Conservation (phyloP, 2,329 filamentous ascomycete species). For the Lasiodiplodia citricola region DNA sequence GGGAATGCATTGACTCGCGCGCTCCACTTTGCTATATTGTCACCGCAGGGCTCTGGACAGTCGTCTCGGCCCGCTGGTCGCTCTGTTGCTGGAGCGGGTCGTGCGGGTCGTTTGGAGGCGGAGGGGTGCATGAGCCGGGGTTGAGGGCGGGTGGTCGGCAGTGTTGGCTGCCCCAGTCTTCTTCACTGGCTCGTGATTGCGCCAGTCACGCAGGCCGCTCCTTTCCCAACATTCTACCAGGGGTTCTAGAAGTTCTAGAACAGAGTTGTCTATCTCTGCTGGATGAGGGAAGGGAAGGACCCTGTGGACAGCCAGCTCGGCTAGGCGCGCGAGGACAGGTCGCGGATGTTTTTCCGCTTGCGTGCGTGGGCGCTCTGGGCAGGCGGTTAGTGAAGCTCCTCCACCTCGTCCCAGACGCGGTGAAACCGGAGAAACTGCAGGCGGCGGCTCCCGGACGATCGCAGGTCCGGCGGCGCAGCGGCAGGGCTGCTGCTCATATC, state of each 20-base stretch:
- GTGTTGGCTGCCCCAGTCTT: not conserved
- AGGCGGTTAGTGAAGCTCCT: not conserved
- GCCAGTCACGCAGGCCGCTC: not conserved
- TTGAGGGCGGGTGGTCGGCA: not conserved
- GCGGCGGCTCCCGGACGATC: slow-evolving; percentile 15
- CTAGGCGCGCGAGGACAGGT: slow-evolving; percentile 1
- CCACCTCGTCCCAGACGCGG: not conserved
- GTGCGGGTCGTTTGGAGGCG: slow-evolving; percentile 11
- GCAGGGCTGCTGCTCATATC: no score
- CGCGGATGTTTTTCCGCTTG: slow-evolving; percentile 3
- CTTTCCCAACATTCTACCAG: slow-evolving; percentile 4
- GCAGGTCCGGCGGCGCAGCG: not conserved
- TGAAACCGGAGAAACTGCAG: slow-evolving; percentile 17
- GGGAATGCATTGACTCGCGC: slow-evolving; percentile 11
- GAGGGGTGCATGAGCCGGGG: not conserved
- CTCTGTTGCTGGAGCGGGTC: not conserved
- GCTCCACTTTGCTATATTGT: not conserved
- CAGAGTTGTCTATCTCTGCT: not conserved
- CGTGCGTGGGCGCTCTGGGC: not conserved
- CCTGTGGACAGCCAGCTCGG: not conserved
- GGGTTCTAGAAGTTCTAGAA: slow-evolving; percentile 24
- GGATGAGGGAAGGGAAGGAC: not conserved
- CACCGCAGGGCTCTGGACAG: not conserved
- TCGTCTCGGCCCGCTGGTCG: slow-evolving; percentile 3
- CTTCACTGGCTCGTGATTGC: not conserved